Conservation (phyloP, 805 yeast species). For the Saturnispora halmiae region DNA sequence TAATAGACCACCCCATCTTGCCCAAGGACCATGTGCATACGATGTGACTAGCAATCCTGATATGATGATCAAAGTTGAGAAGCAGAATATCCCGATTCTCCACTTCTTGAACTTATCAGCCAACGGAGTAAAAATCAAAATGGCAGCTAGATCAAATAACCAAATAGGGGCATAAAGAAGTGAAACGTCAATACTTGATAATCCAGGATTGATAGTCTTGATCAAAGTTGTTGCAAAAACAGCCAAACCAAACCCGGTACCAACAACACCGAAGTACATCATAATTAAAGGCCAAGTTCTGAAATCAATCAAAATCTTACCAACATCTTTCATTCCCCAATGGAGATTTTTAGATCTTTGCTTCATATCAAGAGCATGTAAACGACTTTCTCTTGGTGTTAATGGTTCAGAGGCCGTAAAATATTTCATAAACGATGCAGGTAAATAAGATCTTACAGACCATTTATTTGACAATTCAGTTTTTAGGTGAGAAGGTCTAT, state of each 20-base stretch:
- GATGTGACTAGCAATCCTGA: slow-evolving; percentile 70
- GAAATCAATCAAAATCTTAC: slow-evolving; percentile 45
- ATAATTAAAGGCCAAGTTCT: slow-evolving; percentile 73
- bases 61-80: slow-evolving; percentile 58
- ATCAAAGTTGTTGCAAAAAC: slow-evolving; percentile 79
- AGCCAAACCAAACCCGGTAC: slow-evolving; percentile 81
- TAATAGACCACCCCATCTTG: slow-evolving; percentile 67
- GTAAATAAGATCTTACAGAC: slow-evolving; percentile 18
- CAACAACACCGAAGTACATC: slow-evolving; percentile 91
- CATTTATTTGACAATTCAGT: slow-evolving; percentile 11
- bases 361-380: slow-evolving; percentile 56
- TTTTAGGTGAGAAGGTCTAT: slow-evolving; percentile 43
- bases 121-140: slow-evolving; percentile 65
- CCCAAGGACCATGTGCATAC: slow-evolving; percentile 66
- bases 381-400: slow-evolving; percentile 37
- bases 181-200: slow-evolving; percentile 61
- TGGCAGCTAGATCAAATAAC: slow-evolving; percentile 75
- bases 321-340: slow-evolving; percentile 58
- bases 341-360: slow-evolving; percentile 35
- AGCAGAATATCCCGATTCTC: slow-evolving; percentile 55
- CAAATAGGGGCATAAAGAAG: slow-evolving; percentile 83
- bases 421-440: slow-evolving; percentile 14
- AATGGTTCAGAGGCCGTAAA: slow-evolving; percentile 37
- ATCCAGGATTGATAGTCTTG: slow-evolving; percentile 48
- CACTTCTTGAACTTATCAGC: slow-evolving; percentile 57